These are phyloP conservation scores for Pulveroboletus sp. DNA, from an alignment of 768 basidiomycete species.

Conservation along the genomic window DNA sequence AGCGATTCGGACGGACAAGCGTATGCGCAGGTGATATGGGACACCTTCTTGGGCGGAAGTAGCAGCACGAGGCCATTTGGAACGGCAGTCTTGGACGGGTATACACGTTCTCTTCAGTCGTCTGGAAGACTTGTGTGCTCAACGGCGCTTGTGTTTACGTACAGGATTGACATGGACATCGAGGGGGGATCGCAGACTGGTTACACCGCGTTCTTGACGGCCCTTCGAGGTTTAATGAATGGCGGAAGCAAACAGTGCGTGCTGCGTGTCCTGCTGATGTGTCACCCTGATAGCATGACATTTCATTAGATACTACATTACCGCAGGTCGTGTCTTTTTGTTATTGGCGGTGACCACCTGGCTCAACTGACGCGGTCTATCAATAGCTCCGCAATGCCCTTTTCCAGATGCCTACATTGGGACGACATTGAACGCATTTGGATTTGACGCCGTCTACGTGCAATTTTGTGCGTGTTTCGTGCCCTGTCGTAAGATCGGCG, in stretches of 20 bases:
- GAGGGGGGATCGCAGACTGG: constrained; percentile 38
- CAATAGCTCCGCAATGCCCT: constrained; percentile 39
- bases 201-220: constrained; percentile 27
- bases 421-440: constrained; percentile 37
- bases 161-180: constrained; percentile 43
- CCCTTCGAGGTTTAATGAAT: constrained; percentile 25
- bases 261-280: constrained; percentile 10
- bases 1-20: constrained; percentile 51
- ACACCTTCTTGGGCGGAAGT: constrained; percentile 60
- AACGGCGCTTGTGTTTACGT: neutral
- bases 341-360: neutral
- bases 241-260: constrained; percentile 27
- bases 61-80: constrained; percentile 67
- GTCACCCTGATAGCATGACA: neutral
- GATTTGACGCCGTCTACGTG: constrained; percentile 48
- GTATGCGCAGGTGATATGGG: constrained; percentile 68
- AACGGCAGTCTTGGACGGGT: constrained; percentile 69
- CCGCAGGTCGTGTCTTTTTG: constrained; percentile 29
- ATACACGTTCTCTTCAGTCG: constrained; percentile 1
- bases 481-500: neutral
- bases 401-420: constrained; percentile 45
- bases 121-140: constrained; percentile 4
- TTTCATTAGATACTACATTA: constrained; percentile 38
- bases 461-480: constrained; percentile 37
- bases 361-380: neutral